phyloP scores from a whole-genome alignment of 352 stramenopile species.

The Phytopythium kandeliae region DNA sequence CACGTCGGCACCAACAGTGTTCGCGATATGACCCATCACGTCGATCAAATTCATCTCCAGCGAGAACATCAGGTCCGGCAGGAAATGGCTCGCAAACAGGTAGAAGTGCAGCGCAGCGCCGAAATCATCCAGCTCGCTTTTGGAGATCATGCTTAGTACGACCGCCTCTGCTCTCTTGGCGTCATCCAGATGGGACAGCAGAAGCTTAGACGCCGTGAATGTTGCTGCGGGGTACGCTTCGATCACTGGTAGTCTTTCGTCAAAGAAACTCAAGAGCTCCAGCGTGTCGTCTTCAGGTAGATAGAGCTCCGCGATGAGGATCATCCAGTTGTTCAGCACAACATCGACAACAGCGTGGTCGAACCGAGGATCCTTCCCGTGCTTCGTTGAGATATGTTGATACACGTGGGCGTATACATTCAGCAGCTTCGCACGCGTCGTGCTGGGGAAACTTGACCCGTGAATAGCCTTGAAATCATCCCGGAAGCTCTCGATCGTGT shows the following conservation, averaged over 20 bases:
- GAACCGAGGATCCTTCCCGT: background rate
- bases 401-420: conserved; percentile 19
- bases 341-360: conserved; percentile 9
- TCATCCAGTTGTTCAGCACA: conserved; percentile 37
- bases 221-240: conserved; percentile 17
- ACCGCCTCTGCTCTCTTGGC: conserved; percentile 14
- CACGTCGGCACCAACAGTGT: conserved; percentile 15
- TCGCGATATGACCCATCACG: conserved; percentile 23
- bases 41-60: conserved; percentile 25
- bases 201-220: conserved; percentile 21
- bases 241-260: conserved; percentile 15
- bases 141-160: conserved; percentile 24
- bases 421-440: conserved; percentile 1
- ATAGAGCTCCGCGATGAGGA: conserved; percentile 17
- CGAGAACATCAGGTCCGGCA: conserved; percentile 13
- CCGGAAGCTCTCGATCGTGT: conserved; percentile 8
- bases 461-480: background rate
- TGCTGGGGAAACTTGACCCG: background rate
- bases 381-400: background rate
- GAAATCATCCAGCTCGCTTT: conserved; percentile 12
- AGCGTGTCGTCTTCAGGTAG: conserved; percentile 2
- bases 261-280: conserved; percentile 18
- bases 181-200: conserved; percentile 6
- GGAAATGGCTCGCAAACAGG: conserved; percentile 21
- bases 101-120: conserved; percentile 30